Conservation (phyloP, 768 basidiomycete species). For the Mycena maculata region DNA sequence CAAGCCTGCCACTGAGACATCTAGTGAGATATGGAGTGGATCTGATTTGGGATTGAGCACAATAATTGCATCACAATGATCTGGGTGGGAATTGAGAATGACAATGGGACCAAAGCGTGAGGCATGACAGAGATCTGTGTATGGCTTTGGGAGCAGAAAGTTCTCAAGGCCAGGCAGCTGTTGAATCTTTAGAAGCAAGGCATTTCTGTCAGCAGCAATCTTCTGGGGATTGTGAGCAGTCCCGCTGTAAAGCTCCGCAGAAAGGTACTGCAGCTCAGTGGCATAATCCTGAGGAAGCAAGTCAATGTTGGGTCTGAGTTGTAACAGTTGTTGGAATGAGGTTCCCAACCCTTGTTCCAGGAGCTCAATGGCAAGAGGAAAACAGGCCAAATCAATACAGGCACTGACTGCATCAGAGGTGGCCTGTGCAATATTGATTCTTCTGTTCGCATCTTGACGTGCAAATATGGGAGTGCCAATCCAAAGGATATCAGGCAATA, state of each 20-base stretch:
- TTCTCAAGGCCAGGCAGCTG: not conserved
- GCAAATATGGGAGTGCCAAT: not conserved
- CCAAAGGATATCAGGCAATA: too few species aligned
- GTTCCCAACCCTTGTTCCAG: not conserved
- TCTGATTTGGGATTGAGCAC: not conserved
- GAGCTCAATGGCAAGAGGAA: not conserved
- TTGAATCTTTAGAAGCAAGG: not conserved
- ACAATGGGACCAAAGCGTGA: not conserved
- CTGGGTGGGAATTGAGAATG: not conserved
- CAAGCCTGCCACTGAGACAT: not conserved
- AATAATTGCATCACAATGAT: not conserved
- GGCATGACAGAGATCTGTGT: not conserved
- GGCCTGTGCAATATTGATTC: not conserved
- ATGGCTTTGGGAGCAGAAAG: not conserved
- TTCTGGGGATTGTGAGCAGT: not conserved
- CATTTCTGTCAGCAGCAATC: not conserved
- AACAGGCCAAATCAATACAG: not conserved
- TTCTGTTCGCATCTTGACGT: not conserved
- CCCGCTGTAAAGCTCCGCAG: not conserved
- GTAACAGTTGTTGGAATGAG: not conserved
- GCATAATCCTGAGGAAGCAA: not conserved
- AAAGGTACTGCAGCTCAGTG: not conserved
- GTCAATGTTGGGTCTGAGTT: too few species aligned
- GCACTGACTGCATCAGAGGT: too few species aligned
- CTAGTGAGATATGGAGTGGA: not conserved